phyloP scores from a whole-genome alignment of 805 yeast genomes.

The Starmera amethionina region DNA sequence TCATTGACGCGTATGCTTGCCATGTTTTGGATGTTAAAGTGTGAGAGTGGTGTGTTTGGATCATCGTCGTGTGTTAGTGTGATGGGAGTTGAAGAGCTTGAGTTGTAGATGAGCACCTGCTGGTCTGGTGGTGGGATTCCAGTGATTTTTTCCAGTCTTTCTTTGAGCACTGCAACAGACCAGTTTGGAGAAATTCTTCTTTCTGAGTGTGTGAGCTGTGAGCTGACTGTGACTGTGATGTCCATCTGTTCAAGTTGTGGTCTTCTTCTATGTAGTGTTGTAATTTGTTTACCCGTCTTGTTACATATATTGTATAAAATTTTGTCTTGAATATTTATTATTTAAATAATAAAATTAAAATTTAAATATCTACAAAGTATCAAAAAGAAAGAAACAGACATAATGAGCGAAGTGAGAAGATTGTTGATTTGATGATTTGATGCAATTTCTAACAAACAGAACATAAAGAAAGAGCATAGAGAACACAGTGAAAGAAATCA shows the following conservation, averaged over 20 bases:
- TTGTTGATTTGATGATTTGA: neutral
- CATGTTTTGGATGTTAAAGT: slow-evolving; percentile 12
- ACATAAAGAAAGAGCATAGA: neutral
- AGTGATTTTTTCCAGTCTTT: slow-evolving; percentile 55
- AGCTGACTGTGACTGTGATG: slow-evolving; percentile 48
- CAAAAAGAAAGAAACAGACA: neutral
- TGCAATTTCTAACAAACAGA: neutral
- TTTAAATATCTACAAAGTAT: neutral
- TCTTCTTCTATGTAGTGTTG: too few species aligned
- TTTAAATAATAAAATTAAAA: too few species aligned
- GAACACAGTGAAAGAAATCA: slow-evolving; percentile 1
- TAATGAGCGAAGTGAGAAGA: slow-evolving; percentile 4
- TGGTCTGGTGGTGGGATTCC: slow-evolving; percentile 61
- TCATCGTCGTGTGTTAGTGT: slow-evolving; percentile 7
- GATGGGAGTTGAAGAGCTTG: slow-evolving; percentile 20
- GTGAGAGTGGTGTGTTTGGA: slow-evolving; percentile 27
- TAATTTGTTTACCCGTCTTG: too few species aligned
- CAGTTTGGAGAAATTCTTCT: slow-evolving; percentile 55
- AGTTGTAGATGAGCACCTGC: slow-evolving; percentile 36
- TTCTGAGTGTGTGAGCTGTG: slow-evolving; percentile 61
- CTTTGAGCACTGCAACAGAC: slow-evolving; percentile 43
- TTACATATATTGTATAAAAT: too few species aligned
- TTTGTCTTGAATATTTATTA: too few species aligned
- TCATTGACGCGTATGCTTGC: slow-evolving; percentile 43
- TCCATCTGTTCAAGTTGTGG: slow-evolving; percentile 18